phyloP scores from a whole-genome alignment of 768 basidiomycete species.

The Suillus spraguei region DNA sequence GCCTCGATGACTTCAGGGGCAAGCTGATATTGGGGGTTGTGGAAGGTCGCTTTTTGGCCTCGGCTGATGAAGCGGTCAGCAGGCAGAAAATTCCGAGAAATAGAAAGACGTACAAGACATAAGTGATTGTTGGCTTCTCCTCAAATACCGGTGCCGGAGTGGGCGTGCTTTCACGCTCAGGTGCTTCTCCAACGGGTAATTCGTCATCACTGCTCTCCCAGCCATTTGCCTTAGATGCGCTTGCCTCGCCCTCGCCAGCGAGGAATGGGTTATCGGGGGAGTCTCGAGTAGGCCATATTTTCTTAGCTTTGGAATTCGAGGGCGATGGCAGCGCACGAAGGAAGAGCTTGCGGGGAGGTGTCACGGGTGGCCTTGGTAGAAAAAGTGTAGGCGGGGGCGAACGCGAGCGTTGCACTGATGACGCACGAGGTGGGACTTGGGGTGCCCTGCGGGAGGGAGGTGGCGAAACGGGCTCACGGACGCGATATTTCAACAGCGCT shows the following conservation, averaged over 20 bases:
- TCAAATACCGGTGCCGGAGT: constrained; percentile 34
- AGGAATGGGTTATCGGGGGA: constrained; percentile 78
- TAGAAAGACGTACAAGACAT: constrained; percentile 64
- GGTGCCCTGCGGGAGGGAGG: constrained; percentile 63
- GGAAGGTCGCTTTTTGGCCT: constrained; percentile 61
- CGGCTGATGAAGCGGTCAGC: constrained; percentile 48
- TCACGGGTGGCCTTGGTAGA: constrained; percentile 22
- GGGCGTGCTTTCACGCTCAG: constrained; percentile 40
- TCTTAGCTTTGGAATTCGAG: constrained; percentile 37
- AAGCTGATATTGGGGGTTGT: constrained; percentile 64
- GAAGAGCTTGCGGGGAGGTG: constrained; percentile 26
- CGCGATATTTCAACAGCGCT: constrained; percentile 35
- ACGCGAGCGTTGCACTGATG: constrained; percentile 24
- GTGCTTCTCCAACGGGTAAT: constrained; percentile 35
- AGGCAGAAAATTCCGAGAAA: not conserved
- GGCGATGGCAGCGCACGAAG: constrained; percentile 25
- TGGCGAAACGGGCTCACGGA: constrained; percentile 58
- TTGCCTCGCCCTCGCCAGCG: constrained; percentile 37
- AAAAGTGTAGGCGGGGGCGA: constrained; percentile 15
- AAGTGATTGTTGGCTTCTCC: constrained; percentile 66
- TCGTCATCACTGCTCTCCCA: constrained; percentile 40
- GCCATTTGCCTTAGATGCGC: constrained; percentile 18
- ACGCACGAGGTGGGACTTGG: constrained; percentile 29
- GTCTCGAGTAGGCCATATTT: constrained; percentile 48
- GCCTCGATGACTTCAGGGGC: constrained; percentile 42